These are phyloP conservation scores for Aspergillus ibericus DNA, from an alignment of 2,329 filamentous ascomycete genomes.

Conservation along the genomic window DNA sequence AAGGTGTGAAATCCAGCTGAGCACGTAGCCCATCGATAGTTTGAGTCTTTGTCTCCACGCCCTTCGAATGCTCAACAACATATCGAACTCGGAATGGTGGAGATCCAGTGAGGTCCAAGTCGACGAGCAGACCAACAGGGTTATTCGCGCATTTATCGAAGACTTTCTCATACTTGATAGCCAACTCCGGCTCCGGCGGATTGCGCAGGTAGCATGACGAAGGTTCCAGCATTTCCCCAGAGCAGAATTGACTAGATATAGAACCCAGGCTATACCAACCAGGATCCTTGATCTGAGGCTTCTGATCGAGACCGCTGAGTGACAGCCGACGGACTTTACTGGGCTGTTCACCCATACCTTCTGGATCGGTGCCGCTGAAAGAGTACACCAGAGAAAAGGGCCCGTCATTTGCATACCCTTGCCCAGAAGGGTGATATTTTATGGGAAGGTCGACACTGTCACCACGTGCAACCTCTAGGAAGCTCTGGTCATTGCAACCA, in stretches of 20 bases:
- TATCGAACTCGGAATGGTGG: slow-evolving; percentile 87
- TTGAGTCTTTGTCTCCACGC: slow-evolving; percentile 55
- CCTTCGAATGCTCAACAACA: slow-evolving; percentile 63
- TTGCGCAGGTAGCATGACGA: slow-evolving; percentile 92
- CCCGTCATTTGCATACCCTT: slow-evolving; percentile 58
- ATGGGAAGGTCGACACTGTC: slow-evolving; percentile 68
- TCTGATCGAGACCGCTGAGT: slow-evolving; percentile 58
- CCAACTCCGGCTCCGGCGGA: slow-evolving; percentile 79
- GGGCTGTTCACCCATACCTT: slow-evolving; percentile 63
- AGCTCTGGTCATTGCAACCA: slow-evolving; percentile 76
- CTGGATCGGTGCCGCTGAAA: slow-evolving; percentile 75
- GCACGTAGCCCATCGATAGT: slow-evolving; percentile 71
- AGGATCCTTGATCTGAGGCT: slow-evolving; percentile 69
- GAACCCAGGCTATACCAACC: slow-evolving; percentile 85
- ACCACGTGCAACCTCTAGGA: slow-evolving; percentile 80
- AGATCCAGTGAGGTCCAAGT: slow-evolving; percentile 86
- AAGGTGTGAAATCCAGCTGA: slow-evolving; percentile 81
- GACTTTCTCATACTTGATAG: slow-evolving; percentile 74
- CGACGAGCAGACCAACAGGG: slow-evolving; percentile 84
- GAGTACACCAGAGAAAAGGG: slow-evolving; percentile 75
- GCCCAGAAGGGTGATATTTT: slow-evolving; percentile 64
- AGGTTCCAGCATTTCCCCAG: slow-evolving; percentile 87
- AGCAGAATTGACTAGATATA: slow-evolving; percentile 76
- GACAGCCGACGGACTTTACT: slow-evolving; percentile 60
- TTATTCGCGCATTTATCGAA: slow-evolving; percentile 94